Percentiles rank a stretch among this genome's conserved stretches.
Evolutionary conservation across 2,329 filamentous ascomycete genomes (phyloP).

Genomic region (Exophiala aquamarina): DNA sequence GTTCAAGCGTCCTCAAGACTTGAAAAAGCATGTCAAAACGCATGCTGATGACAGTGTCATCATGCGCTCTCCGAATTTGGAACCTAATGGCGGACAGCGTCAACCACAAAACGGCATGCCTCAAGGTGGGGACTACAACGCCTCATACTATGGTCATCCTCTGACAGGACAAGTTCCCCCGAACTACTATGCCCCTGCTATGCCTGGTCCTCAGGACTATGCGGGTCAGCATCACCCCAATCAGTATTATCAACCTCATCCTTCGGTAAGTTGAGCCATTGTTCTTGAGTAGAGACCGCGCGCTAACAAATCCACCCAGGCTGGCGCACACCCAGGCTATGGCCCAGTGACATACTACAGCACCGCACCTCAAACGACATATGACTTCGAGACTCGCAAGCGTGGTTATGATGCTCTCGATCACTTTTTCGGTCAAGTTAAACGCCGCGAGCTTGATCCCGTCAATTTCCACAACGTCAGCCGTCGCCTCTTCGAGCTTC

Average conservation of each 20-base stretch:
- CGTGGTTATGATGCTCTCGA: constrained; percentile 85
- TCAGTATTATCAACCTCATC: constrained; percentile 31
- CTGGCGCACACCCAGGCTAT: constrained; percentile 59
- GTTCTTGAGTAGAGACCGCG: constrained; percentile 11
- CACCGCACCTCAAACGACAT: constrained; percentile 66
- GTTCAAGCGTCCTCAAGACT: constrained; percentile 97
- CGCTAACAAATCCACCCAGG: constrained; percentile 49
- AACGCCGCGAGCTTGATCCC: constrained; percentile 87
- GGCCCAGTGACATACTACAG: constrained; percentile 76
- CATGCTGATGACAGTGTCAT: constrained; percentile 92
- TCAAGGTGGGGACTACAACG: constrained; percentile 27
- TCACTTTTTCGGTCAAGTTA: constrained; percentile 90
- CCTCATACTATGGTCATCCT: constrained; percentile 28
- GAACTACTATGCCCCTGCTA: constrained; percentile 29
- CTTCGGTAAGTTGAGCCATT: constrained; percentile 11
- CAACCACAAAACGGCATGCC: constrained; percentile 30
- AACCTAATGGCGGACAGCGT: constrained; percentile 51
- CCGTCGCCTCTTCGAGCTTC: constrained; percentile 79
- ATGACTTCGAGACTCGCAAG: constrained; percentile 74
- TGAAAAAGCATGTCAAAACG: constrained; percentile 99
- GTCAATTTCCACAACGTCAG: constrained; percentile 88
- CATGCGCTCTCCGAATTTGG: constrained; percentile 56
- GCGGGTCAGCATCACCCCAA: constrained; percentile 28
- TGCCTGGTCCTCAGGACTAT: constrained; percentile 29
- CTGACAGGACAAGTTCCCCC: constrained; percentile 27